A percentile compares a stretch with the other conserved stretches of the same genome.
Evolutionary conservation across 176 grass and related monocot species (phyloP).

Genomic region (Tillandsia fasciculata): DNA sequence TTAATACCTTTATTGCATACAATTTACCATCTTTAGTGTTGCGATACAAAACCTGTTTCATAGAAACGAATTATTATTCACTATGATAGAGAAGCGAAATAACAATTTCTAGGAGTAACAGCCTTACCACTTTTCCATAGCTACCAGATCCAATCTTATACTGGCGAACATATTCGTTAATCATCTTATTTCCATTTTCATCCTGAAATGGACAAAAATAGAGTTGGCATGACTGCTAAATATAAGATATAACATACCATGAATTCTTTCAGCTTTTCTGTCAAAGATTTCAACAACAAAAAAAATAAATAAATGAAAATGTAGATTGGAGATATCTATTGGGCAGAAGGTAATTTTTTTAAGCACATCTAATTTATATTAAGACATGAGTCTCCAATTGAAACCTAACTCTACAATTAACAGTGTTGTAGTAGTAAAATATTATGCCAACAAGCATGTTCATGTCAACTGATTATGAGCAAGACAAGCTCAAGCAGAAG

Average conservation of each 20-base stretch:
- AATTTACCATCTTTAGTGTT: conserved; percentile 57
- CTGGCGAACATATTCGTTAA: conserved; percentile 76
- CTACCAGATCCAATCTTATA: conserved; percentile 75
- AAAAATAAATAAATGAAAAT: background rate
- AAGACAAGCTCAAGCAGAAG: too few species aligned
- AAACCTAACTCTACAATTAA: too few species aligned
- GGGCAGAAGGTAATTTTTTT: too few species aligned
- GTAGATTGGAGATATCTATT: background rate
- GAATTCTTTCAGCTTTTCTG: conserved; percentile 14
- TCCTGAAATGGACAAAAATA: conserved; percentile 40
- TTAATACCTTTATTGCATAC: conserved; percentile 73
- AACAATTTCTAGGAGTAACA: background rate
- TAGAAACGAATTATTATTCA: conserved; percentile 9
- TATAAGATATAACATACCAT: conserved; percentile 1
- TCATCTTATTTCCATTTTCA: conserved; percentile 64
- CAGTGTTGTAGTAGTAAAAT: too few species aligned
- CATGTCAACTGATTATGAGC: too few species aligned
- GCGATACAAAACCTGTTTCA: conserved; percentile 55
- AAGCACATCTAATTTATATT: too few species aligned
- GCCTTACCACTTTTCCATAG: conserved; percentile 90
- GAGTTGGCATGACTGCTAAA: background rate
- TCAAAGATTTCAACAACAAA: background rate
- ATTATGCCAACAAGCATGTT: too few species aligned
- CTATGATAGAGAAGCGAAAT: background rate
- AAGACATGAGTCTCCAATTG: too few species aligned